phyloP scores from a whole-genome alignment of 306 rosid species.

The Prunus salicina region DNA sequence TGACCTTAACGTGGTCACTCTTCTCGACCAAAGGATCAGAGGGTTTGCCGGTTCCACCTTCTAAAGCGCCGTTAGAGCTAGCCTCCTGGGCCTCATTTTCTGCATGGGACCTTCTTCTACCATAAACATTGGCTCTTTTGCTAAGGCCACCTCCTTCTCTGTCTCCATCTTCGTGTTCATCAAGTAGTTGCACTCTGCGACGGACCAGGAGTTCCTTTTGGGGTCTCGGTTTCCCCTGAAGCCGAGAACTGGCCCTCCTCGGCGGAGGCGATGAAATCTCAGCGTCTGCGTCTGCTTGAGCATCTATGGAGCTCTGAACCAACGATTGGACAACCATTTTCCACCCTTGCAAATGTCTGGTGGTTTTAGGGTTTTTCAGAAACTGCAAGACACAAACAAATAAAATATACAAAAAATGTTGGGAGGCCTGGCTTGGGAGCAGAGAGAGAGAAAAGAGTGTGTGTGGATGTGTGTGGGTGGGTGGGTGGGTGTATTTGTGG shows the following conservation, averaged over 20 bases:
- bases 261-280: not conserved
- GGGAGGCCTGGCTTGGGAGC: not conserved
- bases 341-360: not conserved
- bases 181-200: constrained; percentile 14
- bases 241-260: constrained; percentile 48
- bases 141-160: not conserved
- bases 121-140: not conserved
- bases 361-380: constrained; percentile 13
- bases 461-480: not conserved
- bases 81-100: constrained; percentile 10
- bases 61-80: not conserved
- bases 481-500: not conserved
- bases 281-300: not conserved
- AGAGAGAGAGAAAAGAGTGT: not conserved
- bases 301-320: constrained; percentile 23
- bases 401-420: not conserved
- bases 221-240: constrained; percentile 31
- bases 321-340: constrained; percentile 45
- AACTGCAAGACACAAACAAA: not conserved
- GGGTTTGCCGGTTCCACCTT: not conserved
- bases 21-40: constrained; percentile 37
- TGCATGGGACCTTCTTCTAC: not conserved
- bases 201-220: constrained; percentile 34
- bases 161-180: not conserved
- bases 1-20: constrained; percentile 58